Base-by-base conservation (phyloP, 306 rosid genomes). In the Vachellia collinsii region DNA sequence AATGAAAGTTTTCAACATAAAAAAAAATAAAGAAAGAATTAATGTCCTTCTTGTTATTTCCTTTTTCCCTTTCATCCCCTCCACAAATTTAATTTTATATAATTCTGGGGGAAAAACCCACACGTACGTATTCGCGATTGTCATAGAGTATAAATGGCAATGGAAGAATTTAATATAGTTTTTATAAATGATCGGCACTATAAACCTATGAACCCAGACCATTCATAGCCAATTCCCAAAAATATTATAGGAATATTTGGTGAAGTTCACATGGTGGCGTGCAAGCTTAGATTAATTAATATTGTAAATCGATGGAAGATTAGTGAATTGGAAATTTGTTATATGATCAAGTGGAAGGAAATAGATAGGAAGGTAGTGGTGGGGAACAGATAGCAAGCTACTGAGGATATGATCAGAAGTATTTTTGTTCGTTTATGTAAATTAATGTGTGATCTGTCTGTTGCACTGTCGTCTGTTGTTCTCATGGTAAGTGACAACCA, bases 401-500 rank as follows among this genome's bases (percentile, higher is more conserved):
- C 37, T 59, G 65, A 23, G 23, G 14, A 37, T 14, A 36, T 42
- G 47, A 11, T 37, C 36, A 12, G 73, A 9, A 50, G 19, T 10
- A 19, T 34, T 51, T 53, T 74, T 74, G 68, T 74, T 74, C 13
- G 51, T 58, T 58, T 39, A 54, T 39, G 39, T 73, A 37, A 6
- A 17, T 20, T 51, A 6, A 38, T 56, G 53, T 56, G 43, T 56
- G 20, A 11, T 20, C 63, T 39, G 66, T 37, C 41, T 41, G 41
- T 22, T n/a, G 47, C 39, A 11, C 39, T 50, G 48, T 73, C 11
- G 22, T 39, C 11, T 16, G 11, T 74, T 20, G 74, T 38, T 54
- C 56, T 53, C 48, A 74, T 56, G 67, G 39, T 74, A 74, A 74
- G 56, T 38, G 68, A 74, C 68, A 74, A 41, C 68, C 36, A 39